Base-by-base conservation (phyloP, 192 early-diverging fungal species). In the Backusella psychrophila region DNA sequence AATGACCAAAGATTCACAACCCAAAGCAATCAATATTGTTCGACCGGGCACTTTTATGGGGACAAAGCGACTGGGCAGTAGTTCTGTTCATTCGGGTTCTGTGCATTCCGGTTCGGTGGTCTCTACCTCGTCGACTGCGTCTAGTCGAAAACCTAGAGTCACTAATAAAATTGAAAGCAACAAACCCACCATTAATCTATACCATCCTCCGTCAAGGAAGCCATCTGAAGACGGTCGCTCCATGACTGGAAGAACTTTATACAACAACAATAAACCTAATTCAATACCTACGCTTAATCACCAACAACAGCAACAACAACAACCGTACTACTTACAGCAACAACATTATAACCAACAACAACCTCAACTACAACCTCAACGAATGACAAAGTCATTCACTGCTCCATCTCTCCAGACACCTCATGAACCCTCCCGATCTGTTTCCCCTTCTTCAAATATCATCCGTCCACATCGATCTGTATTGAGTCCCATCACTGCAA, bases 11-110 rank as follows among this genome's bases (percentile, higher is more conserved):
- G n/a, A 39, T 15, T 46, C 70, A 72, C 70, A 72, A 15, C 70
- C 70, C 26, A 72, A 72, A 29, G 70, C 70, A 23, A 44, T 72
- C 42, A 42, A 72, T 29, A 72, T 72, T 44, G 56, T 63, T 63
- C 56, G 56, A 14, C 56, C 56, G 56, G 56, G 56, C 21, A 26
- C 21, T 23, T 63, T 63, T 63, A 26, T 72, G 42, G 9, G 44
- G 14, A 42, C 70, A 15, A 72, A 31, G 19, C 56, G 56, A 63
- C 26, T 63, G 56, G 56, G 56, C 9, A 23, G 56, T 21, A 23
- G 56, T 11, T 63, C 56, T 63, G 23, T 72, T 1, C 70, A 72
- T 44, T 72, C 70, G 4, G 17, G 39, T 6, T 42, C 70, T 44
- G 15, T 38, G 5, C 66, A 68, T 33, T 38, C 66, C 11, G 39